Evolutionary conservation across 2,329 filamentous ascomycete genomes (phyloP), one percentile per base, ranked within the genome.

Genomic region (Aureobasidium vineae): DNA sequence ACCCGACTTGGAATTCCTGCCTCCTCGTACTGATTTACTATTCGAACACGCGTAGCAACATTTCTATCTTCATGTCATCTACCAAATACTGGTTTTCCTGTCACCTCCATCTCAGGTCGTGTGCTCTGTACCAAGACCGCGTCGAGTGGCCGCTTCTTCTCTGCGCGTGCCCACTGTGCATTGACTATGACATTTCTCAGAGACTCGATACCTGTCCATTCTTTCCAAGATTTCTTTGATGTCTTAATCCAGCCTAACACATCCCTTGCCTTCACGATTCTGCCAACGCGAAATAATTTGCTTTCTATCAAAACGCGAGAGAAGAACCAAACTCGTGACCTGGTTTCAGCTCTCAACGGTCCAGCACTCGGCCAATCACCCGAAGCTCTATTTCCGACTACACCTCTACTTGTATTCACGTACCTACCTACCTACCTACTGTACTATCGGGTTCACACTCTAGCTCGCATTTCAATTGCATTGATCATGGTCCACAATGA

Each of bases 291-390:
- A 26, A 19, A 3, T 26, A 13, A n/a, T 40, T 59, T 41, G 36
- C 54, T 43, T 43, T n/a, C 23, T 21, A 45, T 26, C 54, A 33
- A 21, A 59, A 59, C 54, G 54, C 54, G 54, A 45, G 26, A 11
- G 23, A 31, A 40, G 16, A 59, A 15, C 54, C 40, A 59, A 45
- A n/a, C 54, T 33, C 54, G 54, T 59, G 54, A 59, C 54, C 19
- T 23, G 54, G 54, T 59, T 59, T 45, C 54, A 56, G 33, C 26
- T 59, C 8, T 23, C 40, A 59, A 59, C 54, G 54, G 26, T 59
- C 54, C 8, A 11, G 21, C 5, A 28, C 23, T 28, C 53, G 23
- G 54, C 40, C 38, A 45, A 59, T 45, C 28, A 26, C 3, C 38
- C 40, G 38, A 31, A 59, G 38, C 40, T 28, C 54, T 59, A 59